Percentiles rank a stretch among this genome's conserved stretches.
phyloP scores from a whole-genome alignment of 83 land plant genomes.

The Thuja plicata region DNA sequence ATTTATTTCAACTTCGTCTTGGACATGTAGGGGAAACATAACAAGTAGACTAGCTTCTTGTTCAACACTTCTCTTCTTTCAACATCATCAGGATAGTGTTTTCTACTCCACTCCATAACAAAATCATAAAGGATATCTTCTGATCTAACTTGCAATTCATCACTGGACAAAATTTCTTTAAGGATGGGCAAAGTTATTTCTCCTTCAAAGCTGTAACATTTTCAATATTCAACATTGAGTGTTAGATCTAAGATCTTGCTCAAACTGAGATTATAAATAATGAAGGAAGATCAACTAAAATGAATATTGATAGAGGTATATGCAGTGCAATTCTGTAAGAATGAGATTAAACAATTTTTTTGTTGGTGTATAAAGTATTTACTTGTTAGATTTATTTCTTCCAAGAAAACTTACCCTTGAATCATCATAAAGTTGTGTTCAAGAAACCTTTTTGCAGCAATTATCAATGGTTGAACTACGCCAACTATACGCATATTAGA shows the following conservation, averaged over 20 bases:
- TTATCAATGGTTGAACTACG: conserved; percentile 48
- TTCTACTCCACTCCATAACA: conserved; percentile 48
- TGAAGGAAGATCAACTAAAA: no score
- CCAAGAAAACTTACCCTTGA: conserved; percentile 18
- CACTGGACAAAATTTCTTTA: conserved; percentile 45
- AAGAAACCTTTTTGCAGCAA: conserved; percentile 38
- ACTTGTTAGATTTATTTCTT: no score
- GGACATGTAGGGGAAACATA: conserved; percentile 49
- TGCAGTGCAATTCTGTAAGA: no score
- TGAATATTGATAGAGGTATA: no score
- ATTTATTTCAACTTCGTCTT: conserved; percentile 41
- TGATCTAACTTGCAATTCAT: conserved; percentile 43
- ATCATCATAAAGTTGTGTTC: conserved; percentile 38
- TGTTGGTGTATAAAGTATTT: background rate
- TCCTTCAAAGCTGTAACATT: no score
- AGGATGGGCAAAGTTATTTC: conserved; percentile 37
- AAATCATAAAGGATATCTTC: conserved; percentile 47
- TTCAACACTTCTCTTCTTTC: conserved; percentile 43
- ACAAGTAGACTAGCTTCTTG: no score
- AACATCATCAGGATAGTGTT: conserved; percentile 34
- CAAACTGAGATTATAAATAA: background rate
- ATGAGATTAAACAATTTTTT: no score
- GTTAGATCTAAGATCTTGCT: background rate
- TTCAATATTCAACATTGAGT: background rate
- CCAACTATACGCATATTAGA: conserved; percentile 45